Conservation (phyloP, 345 rosid genomes). For the Bruguiera parviflora region DNA sequence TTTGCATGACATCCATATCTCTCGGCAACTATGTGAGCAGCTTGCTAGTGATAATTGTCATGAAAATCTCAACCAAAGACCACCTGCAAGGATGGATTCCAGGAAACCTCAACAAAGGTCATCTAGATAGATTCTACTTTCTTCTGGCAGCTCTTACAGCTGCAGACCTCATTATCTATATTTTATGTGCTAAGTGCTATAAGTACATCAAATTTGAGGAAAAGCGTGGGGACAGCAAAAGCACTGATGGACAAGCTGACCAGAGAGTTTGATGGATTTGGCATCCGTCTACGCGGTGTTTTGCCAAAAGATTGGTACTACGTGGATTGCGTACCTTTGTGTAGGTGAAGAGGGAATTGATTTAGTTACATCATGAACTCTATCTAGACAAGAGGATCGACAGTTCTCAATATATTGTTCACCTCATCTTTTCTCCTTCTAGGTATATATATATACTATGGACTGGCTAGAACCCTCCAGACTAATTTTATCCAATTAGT, state of each 20-base stretch:
- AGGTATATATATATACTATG: too few species aligned
- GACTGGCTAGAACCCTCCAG: too few species aligned
- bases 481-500: too few species aligned
- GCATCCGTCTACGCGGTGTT: too few species aligned
- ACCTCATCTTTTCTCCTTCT: too few species aligned
- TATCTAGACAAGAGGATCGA: too few species aligned
- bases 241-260: neutral
- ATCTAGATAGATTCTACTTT: constrained; percentile 29
- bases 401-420: too few species aligned
- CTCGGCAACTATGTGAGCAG: constrained; percentile 34
- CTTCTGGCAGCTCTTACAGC: constrained; percentile 26
- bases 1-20: constrained; percentile 36
- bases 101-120: constrained; percentile 28
- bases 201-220: constrained; percentile 11
- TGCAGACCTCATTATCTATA: constrained; percentile 19
- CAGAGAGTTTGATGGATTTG: neutral
- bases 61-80: constrained; percentile 24
- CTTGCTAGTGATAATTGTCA: constrained; percentile 26
- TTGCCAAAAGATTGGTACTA: too few species aligned
- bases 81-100: constrained; percentile 34
- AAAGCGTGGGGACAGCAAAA: neutral
- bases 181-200: constrained; percentile 26
- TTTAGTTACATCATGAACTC: too few species aligned
- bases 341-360: too few species aligned
- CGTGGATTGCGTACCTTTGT: too few species aligned